Percentiles rank a stretch among this genome's conserved stretches.
Evolutionary conservation across 768 basidiomycete species (phyloP).

Genomic region (Auriscalpium vulgare): DNA sequence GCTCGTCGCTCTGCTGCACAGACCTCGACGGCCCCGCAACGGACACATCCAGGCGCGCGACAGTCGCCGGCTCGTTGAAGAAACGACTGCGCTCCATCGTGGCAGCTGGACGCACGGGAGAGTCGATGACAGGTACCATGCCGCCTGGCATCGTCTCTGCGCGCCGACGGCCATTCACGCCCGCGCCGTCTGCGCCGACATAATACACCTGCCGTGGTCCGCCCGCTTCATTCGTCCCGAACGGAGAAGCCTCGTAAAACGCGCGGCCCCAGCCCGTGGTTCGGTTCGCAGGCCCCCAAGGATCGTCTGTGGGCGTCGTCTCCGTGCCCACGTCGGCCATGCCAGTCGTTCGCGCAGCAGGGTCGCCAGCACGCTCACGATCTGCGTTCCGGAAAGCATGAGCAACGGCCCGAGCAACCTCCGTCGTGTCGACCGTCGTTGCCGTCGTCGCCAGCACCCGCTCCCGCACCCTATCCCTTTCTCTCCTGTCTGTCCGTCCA

Average conservation of each 20-base stretch:
- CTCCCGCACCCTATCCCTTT: slow-evolving; percentile 2
- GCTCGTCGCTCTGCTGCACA: slow-evolving; percentile 6
- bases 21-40: slow-evolving; percentile 14
- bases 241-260: slow-evolving; percentile 14
- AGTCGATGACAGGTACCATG: slow-evolving; percentile 14
- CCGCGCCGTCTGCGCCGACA: background rate
- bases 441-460: slow-evolving; percentile 15
- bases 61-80: slow-evolving; percentile 2
- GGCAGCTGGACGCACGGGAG: background rate
- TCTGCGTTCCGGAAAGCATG: slow-evolving; percentile 2
- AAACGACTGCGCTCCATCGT: slow-evolving; percentile 6
- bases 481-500: background rate
- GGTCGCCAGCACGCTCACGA: background rate
- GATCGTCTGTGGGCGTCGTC: background rate
- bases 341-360: background rate
- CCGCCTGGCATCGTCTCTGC: slow-evolving; percentile 17
- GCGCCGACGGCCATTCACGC: slow-evolving; percentile 9
- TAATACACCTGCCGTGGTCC: slow-evolving; percentile 7
- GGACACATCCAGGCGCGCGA: slow-evolving; percentile 12
- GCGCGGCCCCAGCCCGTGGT: slow-evolving; percentile 14
- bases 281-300: background rate
- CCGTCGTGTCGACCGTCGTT: slow-evolving; percentile 7
- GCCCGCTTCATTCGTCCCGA: slow-evolving; percentile 4
- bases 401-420: slow-evolving; percentile 9
- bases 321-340: background rate